phyloP scores from a whole-genome alignment of 768 basidiomycete genomes.

The Paxillus rubicundulus region DNA sequence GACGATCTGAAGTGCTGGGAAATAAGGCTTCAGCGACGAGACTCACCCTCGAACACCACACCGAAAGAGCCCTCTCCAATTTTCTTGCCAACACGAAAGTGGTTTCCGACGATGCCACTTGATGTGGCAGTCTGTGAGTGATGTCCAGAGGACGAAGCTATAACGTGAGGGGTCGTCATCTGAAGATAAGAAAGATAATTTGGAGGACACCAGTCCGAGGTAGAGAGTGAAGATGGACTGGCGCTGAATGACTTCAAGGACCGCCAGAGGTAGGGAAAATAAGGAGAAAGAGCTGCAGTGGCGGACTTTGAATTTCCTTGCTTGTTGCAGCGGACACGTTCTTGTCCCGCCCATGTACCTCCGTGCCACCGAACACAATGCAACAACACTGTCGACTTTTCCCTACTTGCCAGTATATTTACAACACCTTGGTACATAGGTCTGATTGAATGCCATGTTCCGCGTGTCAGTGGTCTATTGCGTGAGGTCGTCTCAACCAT shows the following conservation, averaged over 20 bases:
- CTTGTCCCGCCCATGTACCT: conserved; percentile 2
- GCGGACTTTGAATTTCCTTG: conserved; percentile 34
- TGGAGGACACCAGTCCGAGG: conserved; percentile 29
- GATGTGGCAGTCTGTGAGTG: conserved; percentile 59
- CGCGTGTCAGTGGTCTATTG: not conserved
- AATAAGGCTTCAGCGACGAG: not conserved
- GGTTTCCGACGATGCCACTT: conserved; percentile 75
- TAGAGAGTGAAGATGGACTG: conserved; percentile 23
- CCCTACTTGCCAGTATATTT: not conserved
- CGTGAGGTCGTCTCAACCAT: not conserved
- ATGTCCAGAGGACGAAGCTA: conserved; percentile 73
- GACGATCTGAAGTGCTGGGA: conserved; percentile 1
- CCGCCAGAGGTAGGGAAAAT: conserved; percentile 25
- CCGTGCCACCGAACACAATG: not conserved
- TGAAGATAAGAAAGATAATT: conserved; percentile 4
- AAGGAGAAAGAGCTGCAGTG: conserved; percentile 23
- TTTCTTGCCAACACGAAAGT: conserved; percentile 94
- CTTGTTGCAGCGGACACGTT: conserved; percentile 30
- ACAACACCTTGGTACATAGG: not conserved
- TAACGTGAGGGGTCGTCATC: conserved; percentile 84
- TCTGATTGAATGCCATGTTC: not conserved
- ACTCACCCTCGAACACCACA: conserved; percentile 91
- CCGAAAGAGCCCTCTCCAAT: conserved; percentile 99
- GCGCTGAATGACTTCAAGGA: conserved; percentile 22
- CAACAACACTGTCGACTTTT: not conserved